phyloP scores from a whole-genome alignment of 2,329 filamentous ascomycete genomes.

The Colletotrichum horii region DNA sequence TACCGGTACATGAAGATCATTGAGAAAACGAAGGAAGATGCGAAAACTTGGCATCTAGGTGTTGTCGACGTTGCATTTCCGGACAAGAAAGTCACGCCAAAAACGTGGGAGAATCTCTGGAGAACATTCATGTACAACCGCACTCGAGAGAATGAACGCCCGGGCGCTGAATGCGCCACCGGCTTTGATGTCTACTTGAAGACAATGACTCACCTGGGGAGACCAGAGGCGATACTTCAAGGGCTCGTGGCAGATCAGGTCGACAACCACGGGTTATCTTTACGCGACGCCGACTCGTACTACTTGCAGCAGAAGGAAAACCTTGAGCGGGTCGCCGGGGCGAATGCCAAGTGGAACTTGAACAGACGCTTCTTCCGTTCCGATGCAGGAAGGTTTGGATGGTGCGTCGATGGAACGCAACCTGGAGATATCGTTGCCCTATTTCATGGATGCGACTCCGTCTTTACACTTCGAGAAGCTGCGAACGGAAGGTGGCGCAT shows the following conservation, averaged over 20 bases:
- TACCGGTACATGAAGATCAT: background rate
- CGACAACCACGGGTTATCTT: background rate
- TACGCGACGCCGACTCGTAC: background rate
- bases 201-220: background rate
- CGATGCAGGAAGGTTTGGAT: background rate
- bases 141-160: background rate
- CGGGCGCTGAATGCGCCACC: background rate
- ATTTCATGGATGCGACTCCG: background rate
- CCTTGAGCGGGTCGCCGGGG: background rate
- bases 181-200: background rate
- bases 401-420: background rate
- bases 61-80: background rate
- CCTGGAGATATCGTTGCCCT: background rate
- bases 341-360: background rate
- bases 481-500: background rate
- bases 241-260: background rate
- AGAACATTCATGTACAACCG: conserved; percentile 9
- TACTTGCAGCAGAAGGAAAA: background rate
- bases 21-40: background rate
- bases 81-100: background rate
- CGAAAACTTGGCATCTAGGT: background rate
- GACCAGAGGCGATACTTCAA: background rate
- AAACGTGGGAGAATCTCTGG: conserved; percentile 3
- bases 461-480: background rate
- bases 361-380: conserved; percentile 12